These are phyloP conservation scores for Penicillium verrucosum DNA, from an alignment of 2,329 filamentous ascomycete species.

Conservation along the genomic window DNA sequence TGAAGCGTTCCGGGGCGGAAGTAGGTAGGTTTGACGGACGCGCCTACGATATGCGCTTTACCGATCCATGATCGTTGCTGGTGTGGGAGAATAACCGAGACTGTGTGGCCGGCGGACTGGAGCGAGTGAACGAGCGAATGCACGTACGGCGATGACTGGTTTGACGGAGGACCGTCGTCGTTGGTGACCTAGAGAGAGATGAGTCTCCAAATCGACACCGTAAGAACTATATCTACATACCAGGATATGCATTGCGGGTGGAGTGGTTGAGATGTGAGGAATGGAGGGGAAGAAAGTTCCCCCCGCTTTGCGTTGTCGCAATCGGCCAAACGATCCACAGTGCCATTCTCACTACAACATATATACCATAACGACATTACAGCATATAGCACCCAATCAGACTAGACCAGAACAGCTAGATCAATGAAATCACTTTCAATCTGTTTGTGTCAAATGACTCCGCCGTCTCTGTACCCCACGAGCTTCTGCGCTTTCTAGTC, in stretches of 20 bases:
- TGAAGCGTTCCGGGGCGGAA: slow-evolving; percentile 66
- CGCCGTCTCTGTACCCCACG: slow-evolving; percentile 34
- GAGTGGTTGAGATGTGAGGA: slow-evolving; percentile 13
- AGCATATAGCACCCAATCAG: not conserved
- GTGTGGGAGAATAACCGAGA: slow-evolving; percentile 88
- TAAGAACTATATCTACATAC: slow-evolving; percentile 34
- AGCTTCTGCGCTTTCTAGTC: slow-evolving; percentile 37
- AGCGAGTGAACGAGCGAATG: slow-evolving; percentile 70
- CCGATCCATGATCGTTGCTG: slow-evolving; percentile 96
- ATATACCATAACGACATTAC: not conserved
- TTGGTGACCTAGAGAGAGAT: slow-evolving; percentile 51
- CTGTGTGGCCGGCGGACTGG: slow-evolving; percentile 72
- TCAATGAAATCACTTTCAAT: slow-evolving; percentile 2
- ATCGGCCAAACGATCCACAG: not conserved
- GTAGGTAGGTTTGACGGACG: slow-evolving; percentile 79
- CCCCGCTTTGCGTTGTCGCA: slow-evolving; percentile 12
- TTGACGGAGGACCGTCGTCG: slow-evolving; percentile 77
- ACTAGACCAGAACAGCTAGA: not conserved
- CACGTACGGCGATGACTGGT: slow-evolving; percentile 75
- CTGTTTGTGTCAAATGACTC: slow-evolving; percentile 25
- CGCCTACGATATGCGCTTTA: slow-evolving; percentile 93
- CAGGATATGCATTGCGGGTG: slow-evolving; percentile 49
- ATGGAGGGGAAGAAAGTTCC: slow-evolving; percentile 20
- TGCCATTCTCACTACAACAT: not conserved
- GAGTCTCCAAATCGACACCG: slow-evolving; percentile 1